Evolutionary conservation across 2,329 filamentous ascomycete species (phyloP).

Genomic region (Thielaviopsis euricoi): DNA sequence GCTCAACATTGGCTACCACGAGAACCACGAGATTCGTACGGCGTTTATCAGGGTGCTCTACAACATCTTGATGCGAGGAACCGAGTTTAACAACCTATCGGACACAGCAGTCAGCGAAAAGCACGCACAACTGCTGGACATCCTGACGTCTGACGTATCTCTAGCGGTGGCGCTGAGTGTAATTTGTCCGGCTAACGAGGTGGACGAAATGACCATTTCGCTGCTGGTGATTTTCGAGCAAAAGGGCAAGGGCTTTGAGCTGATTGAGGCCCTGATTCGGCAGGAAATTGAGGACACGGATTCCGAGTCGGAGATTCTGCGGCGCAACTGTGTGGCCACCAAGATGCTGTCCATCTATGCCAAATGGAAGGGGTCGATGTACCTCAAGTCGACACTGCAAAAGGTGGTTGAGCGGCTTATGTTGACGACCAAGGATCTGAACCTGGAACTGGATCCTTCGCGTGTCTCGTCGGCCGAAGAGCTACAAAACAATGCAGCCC

Average conservation of each 20-base stretch:
- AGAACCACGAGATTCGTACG: slow-evolving; percentile 51
- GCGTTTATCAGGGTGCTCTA: slow-evolving; percentile 55
- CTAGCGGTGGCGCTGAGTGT: slow-evolving; percentile 47
- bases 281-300: slow-evolving; percentile 55
- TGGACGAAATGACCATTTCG: slow-evolving; percentile 52
- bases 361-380: slow-evolving; percentile 51
- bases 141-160: slow-evolving; percentile 44
- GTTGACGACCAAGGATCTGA: slow-evolving; percentile 48
- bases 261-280: slow-evolving; percentile 50
- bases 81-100: slow-evolving; percentile 52
- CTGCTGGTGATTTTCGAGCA: slow-evolving; percentile 55
- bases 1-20: slow-evolving; percentile 53
- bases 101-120: slow-evolving; percentile 52
- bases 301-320: slow-evolving; percentile 49
- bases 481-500: slow-evolving; percentile 47
- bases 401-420: slow-evolving; percentile 51
- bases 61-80: slow-evolving; percentile 55
- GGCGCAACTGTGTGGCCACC: slow-evolving; percentile 54
- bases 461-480: slow-evolving; percentile 44
- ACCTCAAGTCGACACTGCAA: slow-evolving; percentile 47
- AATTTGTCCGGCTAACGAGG: slow-evolving; percentile 49
- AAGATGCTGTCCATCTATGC: slow-evolving; percentile 57
- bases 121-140: slow-evolving; percentile 48
- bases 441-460: slow-evolving; percentile 50
- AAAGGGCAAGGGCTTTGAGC: slow-evolving; percentile 42